phyloP scores from a whole-genome alignment of 106 monocot genomes.

The Phalaenopsis equestris region DNA sequence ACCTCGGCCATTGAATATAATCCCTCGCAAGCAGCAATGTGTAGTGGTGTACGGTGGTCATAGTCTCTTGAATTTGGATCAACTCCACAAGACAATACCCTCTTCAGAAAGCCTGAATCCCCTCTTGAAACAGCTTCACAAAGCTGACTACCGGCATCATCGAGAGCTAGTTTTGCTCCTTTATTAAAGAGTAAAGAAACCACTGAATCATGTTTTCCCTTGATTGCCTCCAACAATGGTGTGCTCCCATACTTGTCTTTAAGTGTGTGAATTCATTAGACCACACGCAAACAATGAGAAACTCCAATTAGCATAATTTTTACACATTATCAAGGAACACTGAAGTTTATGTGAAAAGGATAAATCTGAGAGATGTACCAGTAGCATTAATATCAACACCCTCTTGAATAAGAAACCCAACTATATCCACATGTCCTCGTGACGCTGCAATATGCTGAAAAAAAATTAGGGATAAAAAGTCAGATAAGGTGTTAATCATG shows the following conservation, averaged over 20 bases:
- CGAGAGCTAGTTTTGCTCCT: conserved; percentile 52
- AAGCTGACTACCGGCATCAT: conserved; percentile 55
- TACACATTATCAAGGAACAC: not conserved
- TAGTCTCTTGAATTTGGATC: conserved; percentile 87
- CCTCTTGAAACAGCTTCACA: conserved; percentile 61
- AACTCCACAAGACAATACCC: conserved; percentile 37
- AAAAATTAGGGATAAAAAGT: not conserved
- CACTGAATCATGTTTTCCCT: conserved; percentile 60
- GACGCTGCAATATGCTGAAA: conserved; percentile 80
- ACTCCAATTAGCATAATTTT: not conserved
- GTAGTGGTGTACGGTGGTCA: conserved; percentile 80
- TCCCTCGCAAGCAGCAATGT: conserved; percentile 86
- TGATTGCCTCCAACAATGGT: conserved; percentile 77
- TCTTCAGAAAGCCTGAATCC: conserved; percentile 59
- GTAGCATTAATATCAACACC: conserved; percentile 52
- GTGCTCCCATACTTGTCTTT: conserved; percentile 91
- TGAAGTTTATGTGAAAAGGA: not conserved
- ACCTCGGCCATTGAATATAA: conserved; percentile 64
- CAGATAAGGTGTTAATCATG: no score
- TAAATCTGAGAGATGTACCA: conserved; percentile 28
- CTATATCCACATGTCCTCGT: conserved; percentile 57
- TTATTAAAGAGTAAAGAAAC: conserved; percentile 44
- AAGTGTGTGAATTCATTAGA: not conserved
- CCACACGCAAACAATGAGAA: not conserved
- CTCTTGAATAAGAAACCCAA: conserved; percentile 60